A percentile compares a stretch with the other conserved stretches of the same genome.
Evolutionary conservation across 495 filamentous ascomycete species (phyloP).

Genomic region (Physcia stellaris): DNA sequence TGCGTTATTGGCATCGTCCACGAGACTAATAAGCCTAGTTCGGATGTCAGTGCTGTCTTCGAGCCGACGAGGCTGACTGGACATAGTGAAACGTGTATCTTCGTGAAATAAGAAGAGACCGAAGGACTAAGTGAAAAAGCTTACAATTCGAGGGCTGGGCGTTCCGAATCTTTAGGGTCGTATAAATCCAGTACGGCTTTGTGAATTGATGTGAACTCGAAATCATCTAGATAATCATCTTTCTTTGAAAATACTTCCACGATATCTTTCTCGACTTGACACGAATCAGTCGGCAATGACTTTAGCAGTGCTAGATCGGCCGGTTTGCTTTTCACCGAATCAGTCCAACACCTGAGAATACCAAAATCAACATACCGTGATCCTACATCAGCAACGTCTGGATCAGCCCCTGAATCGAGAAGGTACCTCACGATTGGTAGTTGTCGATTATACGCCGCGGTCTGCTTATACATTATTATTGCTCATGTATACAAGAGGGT

Average conservation of each 20-base stretch:
- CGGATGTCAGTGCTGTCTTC: neutral
- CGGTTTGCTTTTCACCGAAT: slow-evolving; percentile 1
- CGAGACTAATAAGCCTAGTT: slow-evolving; percentile 4
- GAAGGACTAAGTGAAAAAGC: neutral
- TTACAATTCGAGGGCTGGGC: slow-evolving; percentile 8
- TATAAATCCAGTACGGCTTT: slow-evolving; percentile 8
- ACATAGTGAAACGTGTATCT: neutral
- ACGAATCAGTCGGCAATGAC: slow-evolving; percentile 3
- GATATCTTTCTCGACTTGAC: slow-evolving; percentile 4
- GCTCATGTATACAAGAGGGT: neutral
- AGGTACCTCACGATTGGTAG: slow-evolving; percentile 7
- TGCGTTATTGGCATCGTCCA: slow-evolving; percentile 7
- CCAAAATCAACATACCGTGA: slow-evolving; percentile 1
- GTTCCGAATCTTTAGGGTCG: slow-evolving; percentile 5
- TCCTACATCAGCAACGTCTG: slow-evolving; percentile 6
- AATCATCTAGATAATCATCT: slow-evolving; percentile 7
- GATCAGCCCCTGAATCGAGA: slow-evolving; percentile 3
- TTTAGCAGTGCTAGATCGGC: slow-evolving; percentile 8
- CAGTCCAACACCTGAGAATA: neutral
- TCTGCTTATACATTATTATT: neutral
- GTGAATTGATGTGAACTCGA: slow-evolving; percentile 7
- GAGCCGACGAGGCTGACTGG: neutral
- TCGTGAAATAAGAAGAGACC: neutral
- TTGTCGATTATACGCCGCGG: slow-evolving; percentile 7
- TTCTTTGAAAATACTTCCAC: slow-evolving; percentile 9